Conservation (phyloP, 2,329 filamentous ascomycete species). For the Fusarium luffae region DNA sequence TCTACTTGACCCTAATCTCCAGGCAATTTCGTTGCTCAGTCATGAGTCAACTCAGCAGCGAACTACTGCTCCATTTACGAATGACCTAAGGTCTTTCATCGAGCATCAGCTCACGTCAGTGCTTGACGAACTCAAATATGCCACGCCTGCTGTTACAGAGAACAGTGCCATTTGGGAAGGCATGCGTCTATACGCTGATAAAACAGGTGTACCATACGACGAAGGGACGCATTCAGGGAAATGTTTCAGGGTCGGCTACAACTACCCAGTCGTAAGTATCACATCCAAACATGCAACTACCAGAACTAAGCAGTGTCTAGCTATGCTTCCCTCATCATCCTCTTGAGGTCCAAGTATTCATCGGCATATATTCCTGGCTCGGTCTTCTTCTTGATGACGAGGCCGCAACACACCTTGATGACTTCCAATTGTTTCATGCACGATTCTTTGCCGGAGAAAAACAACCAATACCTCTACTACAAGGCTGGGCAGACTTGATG, state of each 20-base stretch:
- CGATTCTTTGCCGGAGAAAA: neutral
- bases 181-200: conserved; percentile 1
- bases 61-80: neutral
- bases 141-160: neutral
- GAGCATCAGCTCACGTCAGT: conserved; percentile 10
- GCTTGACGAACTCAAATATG: neutral
- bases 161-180: conserved; percentile 6
- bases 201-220: neutral
- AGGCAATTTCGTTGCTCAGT: neutral
- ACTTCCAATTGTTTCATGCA: conserved; percentile 14
- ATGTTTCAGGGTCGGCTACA: conserved; percentile 12
- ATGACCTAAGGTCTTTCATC: neutral
- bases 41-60: neutral
- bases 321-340: conserved; percentile 23
- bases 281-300: too few species aligned
- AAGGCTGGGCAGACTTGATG: conserved; percentile 23
- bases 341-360: conserved; percentile 5
- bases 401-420: neutral
- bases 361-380: conserved; percentile 17
- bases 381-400: conserved; percentile 21
- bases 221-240: conserved; percentile 16
- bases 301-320: neutral
- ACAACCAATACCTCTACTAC: neutral
- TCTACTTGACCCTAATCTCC: neutral
- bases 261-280: conserved; percentile 7